Evolutionary conservation across 306 rosid genomes (phyloP), one percentile per base, ranked within the genome.

Genomic region (Lupinus albus): DNA sequence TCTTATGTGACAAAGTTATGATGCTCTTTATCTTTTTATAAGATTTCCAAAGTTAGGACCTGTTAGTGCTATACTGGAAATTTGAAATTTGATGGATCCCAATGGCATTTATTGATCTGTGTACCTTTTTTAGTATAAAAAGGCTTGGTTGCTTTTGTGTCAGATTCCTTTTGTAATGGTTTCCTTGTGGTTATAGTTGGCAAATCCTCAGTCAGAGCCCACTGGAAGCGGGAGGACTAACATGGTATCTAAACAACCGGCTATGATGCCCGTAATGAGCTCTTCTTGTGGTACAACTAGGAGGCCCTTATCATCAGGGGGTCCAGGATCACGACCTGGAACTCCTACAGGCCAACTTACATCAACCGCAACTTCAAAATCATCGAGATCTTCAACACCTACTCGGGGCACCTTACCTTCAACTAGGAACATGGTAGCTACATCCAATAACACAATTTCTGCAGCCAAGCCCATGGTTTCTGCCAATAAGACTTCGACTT

Each of bases 311-410:
- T 89, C 97, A 70, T 85, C 96, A 3, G 92, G 88, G 49, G 97
- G 94, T 65, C 95, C 92, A 21, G 96, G 95, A 77, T 89, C 96
- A 70, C 86, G 97, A 68, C 87, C 90, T 71, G 88, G 85, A 36
- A 85, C 96, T 56, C 96, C 97, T 73, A 85, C 92, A 54, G 92
- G 95, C 48, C 89, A 92, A 4, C 70, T 92, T 58, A 73, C 89
- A 50, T 77, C 87, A 80, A 62, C 78, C 30, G 38, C 89, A 18
- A 17, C 86, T 16, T 80, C 96, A 56, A 89, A 76, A 81, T 62
- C 96, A 63, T 82, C 87, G 68, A 87, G 97, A 79, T 72, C 97
- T 33, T 89, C 95, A 14, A 92, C 97, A 20, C 97, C 97, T 64
- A 89, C 97, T 60, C 82, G 97, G 52, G 51, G 88, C 49, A 72